Base-by-base conservation (phyloP, 2,329 filamentous ascomycete species). In the Scleromitrula shiraiana region DNA sequence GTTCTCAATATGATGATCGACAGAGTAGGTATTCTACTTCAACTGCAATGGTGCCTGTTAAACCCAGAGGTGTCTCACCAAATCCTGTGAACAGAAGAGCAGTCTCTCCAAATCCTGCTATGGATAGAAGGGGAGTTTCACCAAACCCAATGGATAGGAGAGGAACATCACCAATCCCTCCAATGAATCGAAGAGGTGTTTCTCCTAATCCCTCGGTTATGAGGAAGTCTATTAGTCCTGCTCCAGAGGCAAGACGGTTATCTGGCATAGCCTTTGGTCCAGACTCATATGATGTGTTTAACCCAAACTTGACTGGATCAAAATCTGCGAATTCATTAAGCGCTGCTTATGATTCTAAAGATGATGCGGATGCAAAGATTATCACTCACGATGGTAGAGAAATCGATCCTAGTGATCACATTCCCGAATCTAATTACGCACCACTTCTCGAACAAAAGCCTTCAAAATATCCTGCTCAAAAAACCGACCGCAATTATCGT, bases 391-490 rank as follows among this genome's bases (percentile, higher is more conserved):
- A 88, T 61, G 86, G 86, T 6, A 75, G 83, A 47, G 83, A 88
- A 58, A 76, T 91, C 47, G 86, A 91, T 60, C 86, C 86, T 1
- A 88, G 84, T 0, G 86, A 91, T 64, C 85, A 90, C 61, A 71
- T 90, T 12, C 86, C 86, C 0, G 77, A 88, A 62, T 60, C 59
- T 2, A 63, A 63, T 43, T 64, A 62, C 49, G 62, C 61, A 4
- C 61, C 62, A 15, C 53, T 64, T 2, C 56, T 57, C 5, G 59
- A 62, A 42, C 73, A 75, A 19, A 83, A 82, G 60, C 69, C 68
- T n/a, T 56, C 60, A 7, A 65, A 66, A 38, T 68, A 70, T 36
- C 65, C 69, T 20, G 65, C 66, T 4, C 54, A 62, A 15, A 51
- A 55, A 24, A 59, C 66, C 17, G 50, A 60, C 50, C 50, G 62